These are phyloP conservation scores for Vitis riparia DNA, from an alignment of 164 flowering plant species.

Conservation along the genomic window DNA sequence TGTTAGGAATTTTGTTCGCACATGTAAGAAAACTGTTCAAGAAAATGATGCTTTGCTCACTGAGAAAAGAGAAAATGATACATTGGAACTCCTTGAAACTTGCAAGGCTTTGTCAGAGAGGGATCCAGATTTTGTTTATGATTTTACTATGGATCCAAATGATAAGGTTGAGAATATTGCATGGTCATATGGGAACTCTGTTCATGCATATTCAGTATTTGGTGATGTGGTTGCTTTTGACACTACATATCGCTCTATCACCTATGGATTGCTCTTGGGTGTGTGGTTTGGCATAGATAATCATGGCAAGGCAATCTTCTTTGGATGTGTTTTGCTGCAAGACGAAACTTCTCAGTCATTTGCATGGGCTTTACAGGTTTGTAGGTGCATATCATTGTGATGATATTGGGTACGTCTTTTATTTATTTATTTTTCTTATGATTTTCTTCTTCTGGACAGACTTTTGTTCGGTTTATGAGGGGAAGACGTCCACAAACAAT, in stretches of 20 bases:
- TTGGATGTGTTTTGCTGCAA: constrained; percentile 36
- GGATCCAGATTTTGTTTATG: constrained; percentile 31
- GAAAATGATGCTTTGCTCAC: constrained; percentile 39
- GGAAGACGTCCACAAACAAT: constrained; percentile 36
- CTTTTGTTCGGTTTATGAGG: constrained; percentile 34
- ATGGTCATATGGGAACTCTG: constrained; percentile 39
- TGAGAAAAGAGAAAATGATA: constrained; percentile 35
- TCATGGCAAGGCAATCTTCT: constrained; percentile 32
- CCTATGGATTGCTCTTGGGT: constrained; percentile 36
- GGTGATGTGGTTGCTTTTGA: constrained; percentile 39
- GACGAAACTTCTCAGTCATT: constrained; percentile 32
- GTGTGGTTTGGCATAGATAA: constrained; percentile 41
- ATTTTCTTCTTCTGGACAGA: constrained; percentile 30
- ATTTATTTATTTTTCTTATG: constrained; percentile 9
- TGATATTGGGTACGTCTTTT: background rate
- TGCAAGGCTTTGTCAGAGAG: constrained; percentile 34
- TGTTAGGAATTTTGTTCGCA: constrained; percentile 38
- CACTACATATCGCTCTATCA: constrained; percentile 31
- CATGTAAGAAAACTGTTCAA: constrained; percentile 37
- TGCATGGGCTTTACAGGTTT: constrained; percentile 38
- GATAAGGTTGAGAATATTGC: constrained; percentile 36
- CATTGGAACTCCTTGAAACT: constrained; percentile 34
- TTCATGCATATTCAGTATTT: constrained; percentile 23
- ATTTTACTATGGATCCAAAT: constrained; percentile 29
- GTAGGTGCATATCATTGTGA: constrained; percentile 22